Evolutionary conservation across 2,329 filamentous ascomycete genomes (phyloP), one percentile per base, ranked within the genome.

Genomic region (Trichocomaceae sp.): DNA sequence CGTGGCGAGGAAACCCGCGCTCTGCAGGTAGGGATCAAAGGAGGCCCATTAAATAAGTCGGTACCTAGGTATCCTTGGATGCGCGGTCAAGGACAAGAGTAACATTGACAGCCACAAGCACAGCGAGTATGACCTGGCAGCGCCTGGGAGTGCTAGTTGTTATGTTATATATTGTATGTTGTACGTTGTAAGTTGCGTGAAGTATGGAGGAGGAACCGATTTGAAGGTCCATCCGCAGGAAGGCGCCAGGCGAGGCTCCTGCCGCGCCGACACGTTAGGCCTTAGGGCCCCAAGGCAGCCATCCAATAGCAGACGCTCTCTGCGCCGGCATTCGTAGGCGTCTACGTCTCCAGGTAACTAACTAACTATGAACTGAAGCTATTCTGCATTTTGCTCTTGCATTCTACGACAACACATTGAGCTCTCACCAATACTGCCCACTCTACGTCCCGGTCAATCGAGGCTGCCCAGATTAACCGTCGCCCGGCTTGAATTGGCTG

Each of bases 361-460:
- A n/a, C 48, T 48, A 50, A 44, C n/a, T 29, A 47, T 33, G 47
- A 41, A 37, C 31, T 52, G 50, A 44, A 42, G 29, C 50, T 52
- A n/a, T n/a, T n/a, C n/a, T n/a, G n/a, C 39, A 45, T 52, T 45
- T 45, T n/a, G n/a, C n/a, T n/a, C n/a, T n/a, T n/a, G n/a, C 48
- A 5, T 8, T 5, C 22, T 22, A 13, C 23, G 35, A 10, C 35
- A 39, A n/a, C 35, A 39, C 7, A 29, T 29, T 29, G 35, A 17
- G 19, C 6, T 42, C 39, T 42, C 17, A 8, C 17, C 19, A 9
- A 42, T 12, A 20, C 17, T 12, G 13, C 1, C 9, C 39, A 42
- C 22, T 17, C 7, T 7, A 8, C 39, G 19, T 42, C 31, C 23
- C 4, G n/a, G 13, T 19, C 49, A 35, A 23, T 35, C 26, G 15